These are phyloP conservation scores for Cladosporium velox DNA, from an alignment of 2,329 filamentous ascomycete species.

Conservation along the genomic window DNA sequence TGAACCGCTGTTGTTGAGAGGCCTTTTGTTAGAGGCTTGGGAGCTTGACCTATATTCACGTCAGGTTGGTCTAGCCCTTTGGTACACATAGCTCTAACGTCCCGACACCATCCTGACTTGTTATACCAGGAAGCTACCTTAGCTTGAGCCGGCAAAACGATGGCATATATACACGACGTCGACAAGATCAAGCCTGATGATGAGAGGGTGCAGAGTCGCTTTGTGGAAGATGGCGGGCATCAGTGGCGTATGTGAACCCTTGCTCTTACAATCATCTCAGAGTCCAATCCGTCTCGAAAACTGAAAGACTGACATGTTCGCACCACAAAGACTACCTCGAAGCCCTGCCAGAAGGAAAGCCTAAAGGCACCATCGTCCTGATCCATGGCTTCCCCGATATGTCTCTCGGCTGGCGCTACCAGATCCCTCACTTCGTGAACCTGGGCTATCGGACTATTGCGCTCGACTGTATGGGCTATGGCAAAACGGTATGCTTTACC, in stretches of 20 bases:
- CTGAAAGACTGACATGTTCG: neutral
- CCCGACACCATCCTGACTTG: neutral
- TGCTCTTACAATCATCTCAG: neutral
- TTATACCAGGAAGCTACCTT: neutral
- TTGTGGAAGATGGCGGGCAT: conserved; percentile 64
- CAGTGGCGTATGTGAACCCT: conserved; percentile 60
- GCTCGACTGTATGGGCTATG: conserved; percentile 86
- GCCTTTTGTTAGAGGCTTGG: too few species aligned
- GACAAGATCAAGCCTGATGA: conserved; percentile 32
- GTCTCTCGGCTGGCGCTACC: conserved; percentile 82
- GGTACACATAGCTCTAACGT: neutral
- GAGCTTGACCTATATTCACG: neutral
- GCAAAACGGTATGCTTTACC: conserved; percentile 59
- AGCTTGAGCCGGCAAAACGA: neutral
- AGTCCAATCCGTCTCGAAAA: too few species aligned
- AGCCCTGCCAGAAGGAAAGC: conserved; percentile 23
- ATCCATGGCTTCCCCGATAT: conserved; percentile 76
- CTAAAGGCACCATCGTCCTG: conserved; percentile 56
- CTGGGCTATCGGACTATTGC: conserved; percentile 77
- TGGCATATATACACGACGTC: conserved; percentile 12
- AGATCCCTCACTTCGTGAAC: conserved; percentile 74
- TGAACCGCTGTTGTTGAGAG: too few species aligned
- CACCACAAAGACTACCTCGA: conserved; percentile 49
- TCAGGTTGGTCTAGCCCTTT: neutral
- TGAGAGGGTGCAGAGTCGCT: conserved; percentile 47